Evolutionary conservation across 352 stramenopile species (phyloP), one percentile per base, ranked within the genome.

Genomic region (Phytophthora palmivora): DNA sequence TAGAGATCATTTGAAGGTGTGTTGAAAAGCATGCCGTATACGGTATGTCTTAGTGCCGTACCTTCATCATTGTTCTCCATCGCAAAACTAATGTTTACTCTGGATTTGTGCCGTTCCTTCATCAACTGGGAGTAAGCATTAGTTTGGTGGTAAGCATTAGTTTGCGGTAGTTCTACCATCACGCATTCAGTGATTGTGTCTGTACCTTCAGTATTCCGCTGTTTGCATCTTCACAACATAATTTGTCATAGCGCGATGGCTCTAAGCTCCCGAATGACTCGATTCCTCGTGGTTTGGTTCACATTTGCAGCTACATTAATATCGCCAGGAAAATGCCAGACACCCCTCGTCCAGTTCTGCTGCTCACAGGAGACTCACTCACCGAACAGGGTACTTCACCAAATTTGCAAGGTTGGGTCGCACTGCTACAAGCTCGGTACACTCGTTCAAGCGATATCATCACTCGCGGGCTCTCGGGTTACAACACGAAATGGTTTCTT

Each of bases 291-390:
- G 11, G 28, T 14, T 6, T 42, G 16, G 8, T 19, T 52, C 12
- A 18, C 15, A 4, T 6, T 52, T 16, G 14, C 18, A 32, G 16
- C 30, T 32, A 15, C 10, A 4, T 16, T 51, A 15, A 21, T 18
- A 9, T 41, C 28, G 32, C 32, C 45, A 6, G 16, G 26, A 11
- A 30, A 15, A 28, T 42, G 15, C 21, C 38, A 44, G 14, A 22
- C 46, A 19, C 18, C n/a, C 22, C 50, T 10, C 59, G 59, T 28
- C 59, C 55, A 43, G 14, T 69, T 15, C 39, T 81, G 14, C 39
- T 79, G 26, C 43, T 72, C 7, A 47, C 66, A 6, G 75, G 75
- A 15, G 76, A 84, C 61, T 82, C 72, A 14, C 59, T 82, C 30
- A 84, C 75, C 0, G 33, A 85, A 51, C 48, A 51, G 15, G 70